Base-by-base conservation (phyloP, 805 yeast genomes). In the Candida lessepsii region DNA sequence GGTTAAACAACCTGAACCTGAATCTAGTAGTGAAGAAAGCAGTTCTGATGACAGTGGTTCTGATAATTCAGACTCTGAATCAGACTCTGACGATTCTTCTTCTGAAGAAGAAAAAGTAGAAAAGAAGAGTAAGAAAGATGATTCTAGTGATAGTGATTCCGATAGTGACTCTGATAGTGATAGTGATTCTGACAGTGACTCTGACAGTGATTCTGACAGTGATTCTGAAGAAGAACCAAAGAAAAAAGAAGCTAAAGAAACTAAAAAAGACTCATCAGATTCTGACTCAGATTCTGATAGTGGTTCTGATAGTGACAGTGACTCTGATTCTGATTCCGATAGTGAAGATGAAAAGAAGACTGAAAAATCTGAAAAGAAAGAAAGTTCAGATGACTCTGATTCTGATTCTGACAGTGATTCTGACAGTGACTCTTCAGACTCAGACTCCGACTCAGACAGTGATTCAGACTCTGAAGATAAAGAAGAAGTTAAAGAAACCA, bases 11-110 rank as follows among this genome's bases (percentile, higher is more conserved):
- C 47, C 51, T 49, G 52, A 58, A 54, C 53, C 44, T 33, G 56
- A 42, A 44, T 29, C 36, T 32, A 39, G 44, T 17, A 29, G 35
- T 30, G 41, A 35, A 11, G 37, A 40, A 23, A 29, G 23, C 9
- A 53, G 49, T 27, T 53, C 62, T 30, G 65, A 53, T 30, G 60
- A 67, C 41, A 70, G 67, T 41, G 53, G 47, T 24, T 53, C 63
- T 58, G 54, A 39, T 33, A 37, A 44, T 28, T 33, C 43, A 41
- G 42, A 29, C 15, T 30, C 44, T 10, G 45, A 39, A 13, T 41
- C 45, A 7, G 40, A 37, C 30, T 42, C n/a, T n/a, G n/a, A n/a
- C n/a, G n/a, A n/a, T n/a, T n/a, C n/a, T n/a, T n/a, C n/a, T n/a
- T n/a, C 52, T 26, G 43, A 49, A 24, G 49, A 48, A 20, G 65